Conservation (phyloP, 306 rosid species). For the Pachyrhizus erosus region DNA sequence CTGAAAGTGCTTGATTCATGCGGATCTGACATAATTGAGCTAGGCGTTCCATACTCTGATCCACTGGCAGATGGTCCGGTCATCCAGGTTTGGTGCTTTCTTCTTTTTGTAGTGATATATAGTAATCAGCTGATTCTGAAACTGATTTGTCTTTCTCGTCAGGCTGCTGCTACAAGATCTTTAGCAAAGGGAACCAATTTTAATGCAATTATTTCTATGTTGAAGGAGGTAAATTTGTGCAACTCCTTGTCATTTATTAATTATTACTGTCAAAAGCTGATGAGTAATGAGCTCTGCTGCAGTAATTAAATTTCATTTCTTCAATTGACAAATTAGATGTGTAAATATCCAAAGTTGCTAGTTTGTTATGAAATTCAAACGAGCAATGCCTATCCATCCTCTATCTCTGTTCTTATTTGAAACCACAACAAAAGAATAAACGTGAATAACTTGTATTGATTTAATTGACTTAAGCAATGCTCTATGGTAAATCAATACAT, state of each 20-base stretch:
- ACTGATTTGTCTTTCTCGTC: slow-evolving; percentile 42
- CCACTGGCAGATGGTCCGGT: slow-evolving; percentile 99
- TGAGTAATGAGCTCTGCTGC: not conserved
- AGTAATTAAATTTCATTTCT: not conserved
- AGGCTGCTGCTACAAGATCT: slow-evolving; percentile 97
- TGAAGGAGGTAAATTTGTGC: slow-evolving; percentile 77
- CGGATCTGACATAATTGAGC: slow-evolving; percentile 93
- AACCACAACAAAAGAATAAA: not conserved
- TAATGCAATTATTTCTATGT: slow-evolving; percentile 70
- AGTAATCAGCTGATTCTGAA: slow-evolving; percentile 33
- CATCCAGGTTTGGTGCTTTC: slow-evolving; percentile 72
- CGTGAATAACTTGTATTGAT: not conserved
- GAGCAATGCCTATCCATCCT: slow-evolving; percentile 19
- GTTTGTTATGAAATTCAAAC: slow-evolving; percentile 26
- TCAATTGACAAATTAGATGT: slow-evolving; percentile 5
- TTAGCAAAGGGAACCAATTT: slow-evolving; percentile 84
- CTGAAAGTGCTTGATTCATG: slow-evolving; percentile 82
- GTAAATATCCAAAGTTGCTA: slow-evolving; percentile 24
- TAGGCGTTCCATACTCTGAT: slow-evolving; percentile 94
- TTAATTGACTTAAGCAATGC: not conserved
- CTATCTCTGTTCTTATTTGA: slow-evolving; percentile 19
- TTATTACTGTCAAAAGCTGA: slow-evolving; percentile 5
- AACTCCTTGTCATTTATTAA: slow-evolving; percentile 30
- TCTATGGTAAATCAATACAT: not conserved
- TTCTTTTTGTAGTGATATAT: slow-evolving; percentile 17